These are phyloP conservation scores for Phaeosphaeriaceae sp. DNA, from an alignment of 2,329 filamentous ascomycete genomes.

Conservation along the genomic window DNA sequence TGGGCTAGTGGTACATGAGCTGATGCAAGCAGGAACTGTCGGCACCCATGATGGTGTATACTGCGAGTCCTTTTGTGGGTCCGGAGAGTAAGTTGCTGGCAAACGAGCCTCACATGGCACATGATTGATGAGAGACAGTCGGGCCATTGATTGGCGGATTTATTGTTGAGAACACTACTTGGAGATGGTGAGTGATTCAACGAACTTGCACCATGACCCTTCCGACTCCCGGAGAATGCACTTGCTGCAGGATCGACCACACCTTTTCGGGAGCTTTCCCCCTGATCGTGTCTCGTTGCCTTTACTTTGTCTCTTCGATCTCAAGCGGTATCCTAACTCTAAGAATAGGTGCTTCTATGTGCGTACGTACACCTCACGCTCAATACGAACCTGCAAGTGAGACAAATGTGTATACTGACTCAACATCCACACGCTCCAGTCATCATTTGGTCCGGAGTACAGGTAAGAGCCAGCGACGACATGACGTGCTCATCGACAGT, in stretches of 20 bases:
- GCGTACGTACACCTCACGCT: constrained; percentile 16
- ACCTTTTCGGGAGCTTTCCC: neutral
- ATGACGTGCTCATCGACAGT: neutral
- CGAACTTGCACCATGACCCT: constrained; percentile 4
- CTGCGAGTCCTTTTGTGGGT: constrained; percentile 59
- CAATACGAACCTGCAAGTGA: constrained; percentile 1
- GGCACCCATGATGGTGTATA: constrained; percentile 81
- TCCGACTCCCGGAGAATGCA: constrained; percentile 1
- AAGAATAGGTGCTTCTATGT: constrained; percentile 66
- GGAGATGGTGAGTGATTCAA: constrained; percentile 55
- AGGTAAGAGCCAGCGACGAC: constrained; percentile 34
- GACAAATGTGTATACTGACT: neutral
- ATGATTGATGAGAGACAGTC: too few species aligned
- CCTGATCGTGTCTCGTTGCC: neutral
- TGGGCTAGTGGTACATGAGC: constrained; percentile 2
- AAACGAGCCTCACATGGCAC: too few species aligned
- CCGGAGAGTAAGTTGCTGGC: too few species aligned
- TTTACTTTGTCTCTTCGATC: constrained; percentile 1
- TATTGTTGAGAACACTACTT: constrained; percentile 76
- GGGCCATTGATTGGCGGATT: constrained; percentile 75
- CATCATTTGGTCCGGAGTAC: constrained; percentile 76
- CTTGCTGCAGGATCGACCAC: neutral
- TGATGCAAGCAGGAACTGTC: constrained; percentile 63
- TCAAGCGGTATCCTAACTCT: constrained; percentile 33
- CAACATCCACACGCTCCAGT: constrained; percentile 44